These are phyloP conservation scores for Rhizopogon salebrosus DNA, from an alignment of 768 basidiomycete genomes.

Conservation along the genomic window DNA sequence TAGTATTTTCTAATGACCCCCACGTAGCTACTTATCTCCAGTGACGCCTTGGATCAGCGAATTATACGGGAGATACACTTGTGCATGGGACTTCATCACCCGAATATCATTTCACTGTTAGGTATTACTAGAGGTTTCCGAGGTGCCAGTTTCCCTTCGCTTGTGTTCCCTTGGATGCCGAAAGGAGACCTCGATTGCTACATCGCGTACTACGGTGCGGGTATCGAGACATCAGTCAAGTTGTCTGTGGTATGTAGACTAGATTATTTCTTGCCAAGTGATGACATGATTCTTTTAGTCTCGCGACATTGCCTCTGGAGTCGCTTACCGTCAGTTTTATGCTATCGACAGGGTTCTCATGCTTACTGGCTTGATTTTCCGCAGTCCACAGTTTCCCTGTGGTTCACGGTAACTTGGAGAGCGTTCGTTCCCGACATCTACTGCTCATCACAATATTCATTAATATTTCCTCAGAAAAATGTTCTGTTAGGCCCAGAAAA, in stretches of 20 bases:
- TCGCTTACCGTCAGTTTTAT: background rate
- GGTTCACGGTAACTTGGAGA: background rate
- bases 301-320: background rate
- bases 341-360: too few species aligned
- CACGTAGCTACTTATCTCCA: background rate
- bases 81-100: background rate
- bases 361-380: background rate
- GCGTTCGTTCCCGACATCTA: background rate
- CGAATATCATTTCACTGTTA: background rate
- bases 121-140: background rate
- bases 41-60: background rate
- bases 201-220: background rate
- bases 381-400: background rate
- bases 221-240: background rate
- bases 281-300: background rate
- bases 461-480: background rate
- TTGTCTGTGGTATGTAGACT: background rate
- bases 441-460: background rate
- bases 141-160: background rate
- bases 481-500: background rate
- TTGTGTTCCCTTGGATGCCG: background rate
- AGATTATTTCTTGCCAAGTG: background rate
- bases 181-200: background rate
- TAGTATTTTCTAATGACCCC: background rate
- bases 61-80: background rate